A percentile compares a stretch with the other conserved stretches of the same genome.
Conservation (phyloP, 2,329 filamentous ascomycete genomes). For the Cercospora sojina region DNA sequence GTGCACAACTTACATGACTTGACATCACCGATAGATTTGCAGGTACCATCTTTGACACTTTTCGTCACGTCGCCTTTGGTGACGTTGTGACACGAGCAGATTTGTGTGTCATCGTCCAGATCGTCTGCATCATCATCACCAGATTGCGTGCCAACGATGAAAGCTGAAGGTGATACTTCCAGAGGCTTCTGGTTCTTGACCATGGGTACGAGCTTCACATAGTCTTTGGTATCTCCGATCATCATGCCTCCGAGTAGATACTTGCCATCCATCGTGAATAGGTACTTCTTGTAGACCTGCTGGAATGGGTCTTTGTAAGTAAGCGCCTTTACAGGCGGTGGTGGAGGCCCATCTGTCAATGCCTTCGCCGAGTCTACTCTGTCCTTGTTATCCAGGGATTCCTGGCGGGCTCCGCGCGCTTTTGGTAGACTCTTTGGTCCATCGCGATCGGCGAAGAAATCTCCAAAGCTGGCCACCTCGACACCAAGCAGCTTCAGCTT, state of each 20-base stretch:
- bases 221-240: slow-evolving; percentile 90
- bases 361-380: slow-evolving; percentile 46
- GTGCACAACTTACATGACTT: slow-evolving; percentile 61
- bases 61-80: slow-evolving; percentile 76
- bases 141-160: slow-evolving; percentile 76
- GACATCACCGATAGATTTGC: slow-evolving; percentile 77
- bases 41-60: slow-evolving; percentile 71
- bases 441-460: slow-evolving; percentile 87
- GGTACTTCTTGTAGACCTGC: slow-evolving; percentile 88
- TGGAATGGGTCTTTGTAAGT: slow-evolving; percentile 88
- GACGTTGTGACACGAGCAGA: slow-evolving; percentile 93
- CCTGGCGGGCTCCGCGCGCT: slow-evolving; percentile 51
- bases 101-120: slow-evolving; percentile 79
- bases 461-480: slow-evolving; percentile 88
- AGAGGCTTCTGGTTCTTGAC: slow-evolving; percentile 80
- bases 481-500: slow-evolving; percentile 88
- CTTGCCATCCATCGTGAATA: slow-evolving; percentile 87
- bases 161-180: slow-evolving; percentile 73
- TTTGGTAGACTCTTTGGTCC: slow-evolving; percentile 73
- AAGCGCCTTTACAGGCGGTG: slow-evolving; percentile 71
- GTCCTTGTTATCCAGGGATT: slow-evolving; percentile 42
- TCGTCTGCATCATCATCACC: slow-evolving; percentile 78
- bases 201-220: slow-evolving; percentile 83
- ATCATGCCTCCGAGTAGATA: slow-evolving; percentile 95
- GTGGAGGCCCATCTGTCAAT: slow-evolving; percentile 55